Base-by-base conservation (phyloP, 371 early-diverging fungal genomes). In the Syncephalastrum contaminatum region DNA sequence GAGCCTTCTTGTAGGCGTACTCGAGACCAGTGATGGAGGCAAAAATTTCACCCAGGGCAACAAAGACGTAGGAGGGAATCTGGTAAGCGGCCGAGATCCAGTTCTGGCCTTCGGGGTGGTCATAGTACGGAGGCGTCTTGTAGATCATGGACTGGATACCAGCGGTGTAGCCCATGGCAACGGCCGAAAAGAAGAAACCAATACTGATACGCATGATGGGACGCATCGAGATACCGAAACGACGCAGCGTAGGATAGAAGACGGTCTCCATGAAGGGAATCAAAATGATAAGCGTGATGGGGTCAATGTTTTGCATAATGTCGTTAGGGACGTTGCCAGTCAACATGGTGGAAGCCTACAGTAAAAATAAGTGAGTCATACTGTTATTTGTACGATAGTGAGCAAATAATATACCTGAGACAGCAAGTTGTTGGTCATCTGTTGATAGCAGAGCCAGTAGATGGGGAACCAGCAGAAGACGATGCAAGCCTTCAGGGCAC, bases 391-490 rank as follows among this genome's bases (percentile, higher is more conserved):
- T 15, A 45, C 69, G 30, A 58, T 88, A 89, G 90, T 56, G 79
- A 81, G 22, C 42, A 70, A 30, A 83, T 10, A 12, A 30, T 10
- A 12, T 30, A 30, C 88, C 75, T 83, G 84, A 51, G 85, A 86
- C 43, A 90, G 67, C 65, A 92, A 72, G 68, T 89, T 90, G 72
- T 85, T 86, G 53, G 73, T 73, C 80, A 90, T 88, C 72, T 92
- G 88, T 48, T 68, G 62, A 70, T 90, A 90, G 59, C 85, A 78
- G 20, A 87, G 81, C 92, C 92, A 92, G 78, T 84, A 92, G 50
- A 92, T 63, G 16, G 89, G 88, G 60, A 71, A 89, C 75, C 84
- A 84, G 49, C 77, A 60, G 65, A 92, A 89, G 16, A 90, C 84
- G 57, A 81, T 74, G 75, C 87, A 89, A 40, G 90, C 87, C 24